A percentile compares a stretch with the other conserved stretches of the same genome.
Conservation (phyloP, 1,284 basidiomycete species). For the Cryptococcus sp. region DNA sequence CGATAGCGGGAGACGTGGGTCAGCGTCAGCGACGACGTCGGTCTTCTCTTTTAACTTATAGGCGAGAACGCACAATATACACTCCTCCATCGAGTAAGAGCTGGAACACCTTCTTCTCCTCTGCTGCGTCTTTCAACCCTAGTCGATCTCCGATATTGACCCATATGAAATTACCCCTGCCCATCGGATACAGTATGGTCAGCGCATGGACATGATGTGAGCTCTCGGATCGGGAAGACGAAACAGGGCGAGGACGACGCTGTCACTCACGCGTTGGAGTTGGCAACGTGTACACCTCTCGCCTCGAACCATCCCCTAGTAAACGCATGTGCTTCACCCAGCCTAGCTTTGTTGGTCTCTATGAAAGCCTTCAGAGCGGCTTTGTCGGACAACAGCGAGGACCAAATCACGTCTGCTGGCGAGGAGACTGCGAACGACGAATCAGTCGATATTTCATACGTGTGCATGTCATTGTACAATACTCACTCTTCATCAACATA, state of each 20-base stretch:
- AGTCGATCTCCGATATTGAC: slow-evolving; percentile 42
- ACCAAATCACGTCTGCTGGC: slow-evolving; percentile 50
- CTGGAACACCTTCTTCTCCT: slow-evolving; percentile 51
- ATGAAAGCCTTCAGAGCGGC: slow-evolving; percentile 37
- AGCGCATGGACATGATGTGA: background rate
- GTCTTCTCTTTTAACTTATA: too few relatives aligned
- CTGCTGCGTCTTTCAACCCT: slow-evolving; percentile 34
- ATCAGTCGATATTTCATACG: too few relatives aligned
- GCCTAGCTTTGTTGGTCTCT: slow-evolving; percentile 34
- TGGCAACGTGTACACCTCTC: slow-evolving; percentile 42
- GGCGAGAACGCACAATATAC: slow-evolving; percentile 39
- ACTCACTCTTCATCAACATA: slow-evolving; percentile 50
- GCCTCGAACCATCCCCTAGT: slow-evolving; percentile 44
- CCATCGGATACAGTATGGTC: background rate
- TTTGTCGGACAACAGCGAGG: slow-evolving; percentile 35
- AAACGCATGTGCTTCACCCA: slow-evolving; percentile 44
- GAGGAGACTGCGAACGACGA: slow-evolving; percentile 33
- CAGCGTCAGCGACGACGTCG: too few relatives aligned
- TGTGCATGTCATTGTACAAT: too few relatives aligned
- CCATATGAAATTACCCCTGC: slow-evolving; percentile 50
- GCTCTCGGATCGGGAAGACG: background rate
- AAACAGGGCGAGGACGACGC: background rate
- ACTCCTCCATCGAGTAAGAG: slow-evolving; percentile 48
- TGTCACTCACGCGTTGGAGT: slow-evolving; percentile 42
- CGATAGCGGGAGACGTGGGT: background rate